Percentiles rank a stretch among this genome's conserved stretches.
phyloP scores from a whole-genome alignment of 805 yeast genomes.

The Kodamaea laetipori region DNA sequence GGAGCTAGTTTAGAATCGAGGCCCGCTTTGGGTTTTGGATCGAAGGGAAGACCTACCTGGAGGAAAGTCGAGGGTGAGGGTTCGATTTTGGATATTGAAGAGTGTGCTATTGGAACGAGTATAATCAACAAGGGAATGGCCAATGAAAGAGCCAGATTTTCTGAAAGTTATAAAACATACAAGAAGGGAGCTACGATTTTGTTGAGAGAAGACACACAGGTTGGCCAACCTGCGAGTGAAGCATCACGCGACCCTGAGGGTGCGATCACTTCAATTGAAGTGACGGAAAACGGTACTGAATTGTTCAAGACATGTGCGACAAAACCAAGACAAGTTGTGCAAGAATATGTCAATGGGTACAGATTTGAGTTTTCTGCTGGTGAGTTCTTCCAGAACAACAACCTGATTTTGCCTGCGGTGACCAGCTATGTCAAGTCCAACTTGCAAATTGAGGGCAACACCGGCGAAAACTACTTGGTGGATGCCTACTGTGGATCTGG shows the following conservation, averaged over 20 bases:
- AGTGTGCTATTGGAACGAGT: constrained; percentile 84
- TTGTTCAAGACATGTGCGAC: constrained; percentile 75
- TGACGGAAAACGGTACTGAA: constrained; percentile 22
- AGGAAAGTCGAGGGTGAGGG: constrained; percentile 56
- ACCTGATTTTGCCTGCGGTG: constrained; percentile 82
- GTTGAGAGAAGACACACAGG: constrained; percentile 73
- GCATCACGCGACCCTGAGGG: constrained; percentile 49
- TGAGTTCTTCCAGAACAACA: constrained; percentile 95
- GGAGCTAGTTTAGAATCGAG: constrained; percentile 29
- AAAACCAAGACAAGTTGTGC: constrained; percentile 73
- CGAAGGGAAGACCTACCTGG: constrained; percentile 79
- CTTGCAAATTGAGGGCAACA: constrained; percentile 44
- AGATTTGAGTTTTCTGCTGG: constrained; percentile 90
- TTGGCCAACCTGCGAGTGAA: constrained; percentile 26
- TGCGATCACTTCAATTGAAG: constrained; percentile 27
- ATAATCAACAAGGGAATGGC: constrained; percentile 73
- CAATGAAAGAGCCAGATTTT: constrained; percentile 64
- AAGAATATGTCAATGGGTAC: constrained; percentile 72
- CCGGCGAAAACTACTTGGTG: constrained; percentile 60
- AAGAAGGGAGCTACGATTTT: constrained; percentile 86
- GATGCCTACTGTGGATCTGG: constrained; percentile 98
- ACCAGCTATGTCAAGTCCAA: constrained; percentile 79
- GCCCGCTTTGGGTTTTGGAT: constrained; percentile 88
- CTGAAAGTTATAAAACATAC: constrained; percentile 45
- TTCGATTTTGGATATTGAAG: constrained; percentile 85